Percentiles rank a stretch among this genome's conserved stretches.
Conservation (phyloP, 2,329 filamentous ascomycete genomes). For the Aotearoamyces nothofagi region DNA sequence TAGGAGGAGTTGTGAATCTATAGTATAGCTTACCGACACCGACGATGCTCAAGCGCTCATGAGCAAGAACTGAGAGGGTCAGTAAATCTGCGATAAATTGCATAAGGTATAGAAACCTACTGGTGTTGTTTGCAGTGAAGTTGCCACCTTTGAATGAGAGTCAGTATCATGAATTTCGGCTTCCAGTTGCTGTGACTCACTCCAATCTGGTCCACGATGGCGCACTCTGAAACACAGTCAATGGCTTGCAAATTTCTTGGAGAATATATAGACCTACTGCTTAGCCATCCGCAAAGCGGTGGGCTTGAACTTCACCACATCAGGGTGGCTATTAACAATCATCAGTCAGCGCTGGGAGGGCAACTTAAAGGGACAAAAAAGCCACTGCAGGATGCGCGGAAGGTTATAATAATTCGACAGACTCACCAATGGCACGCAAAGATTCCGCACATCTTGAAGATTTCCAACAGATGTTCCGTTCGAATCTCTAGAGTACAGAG, state of each 20-base stretch:
- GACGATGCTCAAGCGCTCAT: constrained; percentile 95
- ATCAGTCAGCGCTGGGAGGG: constrained; percentile 13
- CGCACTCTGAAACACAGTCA: constrained; percentile 53
- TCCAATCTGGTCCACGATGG: constrained; percentile 97
- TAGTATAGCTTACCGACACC: constrained; percentile 58
- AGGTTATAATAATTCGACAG: constrained; percentile 6
- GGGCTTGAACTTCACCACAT: constrained; percentile 93
- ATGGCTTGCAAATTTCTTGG: constrained; percentile 18
- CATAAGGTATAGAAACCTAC: constrained; percentile 34
- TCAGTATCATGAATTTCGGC: constrained; percentile 6
- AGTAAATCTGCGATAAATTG: constrained; percentile 1
- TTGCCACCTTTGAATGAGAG: constrained; percentile 53
- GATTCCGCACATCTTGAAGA: constrained; percentile 77
- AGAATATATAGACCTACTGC: constrained; percentile 46
- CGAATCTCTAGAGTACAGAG: background rate
- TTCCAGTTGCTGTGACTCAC: constrained; percentile 38
- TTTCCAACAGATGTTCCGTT: background rate
- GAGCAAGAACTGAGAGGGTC: constrained; percentile 59
- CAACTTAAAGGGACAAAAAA: constrained; percentile 13
- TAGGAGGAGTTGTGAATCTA: constrained; percentile 3
- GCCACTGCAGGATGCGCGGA: constrained; percentile 9
- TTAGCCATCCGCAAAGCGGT: constrained; percentile 87
- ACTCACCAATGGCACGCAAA: constrained; percentile 86
- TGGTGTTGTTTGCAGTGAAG: constrained; percentile 79
- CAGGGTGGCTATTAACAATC: constrained; percentile 51